Base-by-base conservation (phyloP, 805 yeast species). In the Yarrowia sp. region DNA sequence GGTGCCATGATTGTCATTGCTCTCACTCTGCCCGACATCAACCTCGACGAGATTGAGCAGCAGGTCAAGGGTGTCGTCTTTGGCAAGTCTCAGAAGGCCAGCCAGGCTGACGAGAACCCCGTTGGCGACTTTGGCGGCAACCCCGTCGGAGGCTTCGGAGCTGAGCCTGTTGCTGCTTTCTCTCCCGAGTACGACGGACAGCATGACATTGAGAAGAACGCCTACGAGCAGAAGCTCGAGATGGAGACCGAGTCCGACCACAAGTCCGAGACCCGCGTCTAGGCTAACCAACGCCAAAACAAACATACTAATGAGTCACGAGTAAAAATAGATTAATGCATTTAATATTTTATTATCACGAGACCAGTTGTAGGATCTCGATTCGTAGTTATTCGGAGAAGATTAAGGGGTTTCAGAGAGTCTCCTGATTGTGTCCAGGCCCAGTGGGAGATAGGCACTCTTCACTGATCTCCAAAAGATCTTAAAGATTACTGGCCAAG, bases 1-100 rank as follows among this genome's bases (percentile, higher is more conserved):
- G 63, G 38, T 12, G 49, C 61, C 39, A 63, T 63, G 62, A 41
- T 62, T 18, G 31, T 63, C 39, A 46, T 63, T 25, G 12, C 62
- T 6, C 31, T 61, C 25, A 39, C 64, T 7, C 58, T 46, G 7
- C 36, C 58, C 21, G 42, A 63, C n/a, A 25, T 63, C n/a, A 38
- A 61, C 8, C 61, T 63, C 18, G 63, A 60, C 27, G 60, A 49
- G 22, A 58, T 47, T 36, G 55, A 55, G 36, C 36, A 25, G 53
- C 49, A 27, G 33, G 58, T 51, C 32, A 33, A 35, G 42, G 58
- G 58, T 0, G 42, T 51, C 16, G 58, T 51, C 24, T 51, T 51
- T 35, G 58, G 58, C 58, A 51, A 51, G 42, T 33, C 42, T 12
- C 6, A 16, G 6, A 35, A 35, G 21, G 58, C 58, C 41, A 51